Base-by-base conservation (phyloP, 2,329 filamentous ascomycete species). In the Didymella glomerata region DNA sequence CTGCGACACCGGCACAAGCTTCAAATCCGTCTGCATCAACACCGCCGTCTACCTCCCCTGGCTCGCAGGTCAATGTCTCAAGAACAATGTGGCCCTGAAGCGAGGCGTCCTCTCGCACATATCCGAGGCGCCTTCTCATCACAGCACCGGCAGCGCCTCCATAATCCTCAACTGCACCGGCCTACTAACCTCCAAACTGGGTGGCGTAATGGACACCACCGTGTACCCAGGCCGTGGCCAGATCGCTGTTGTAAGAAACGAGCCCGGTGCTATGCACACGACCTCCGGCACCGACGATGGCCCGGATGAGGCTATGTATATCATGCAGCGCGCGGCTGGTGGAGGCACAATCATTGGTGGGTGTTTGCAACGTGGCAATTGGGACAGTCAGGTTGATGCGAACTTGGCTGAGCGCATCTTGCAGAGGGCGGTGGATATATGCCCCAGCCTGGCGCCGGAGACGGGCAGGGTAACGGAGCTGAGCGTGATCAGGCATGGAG, bases 11-110 rank as follows among this genome's bases (percentile, higher is more conserved):
- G 93, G 88, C 24, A 90, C 86, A 49, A 82, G 84, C 54, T 97
- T 95, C 76, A 92, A 86, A 8, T 94, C 91, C 1, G 88, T 97
- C 40, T 97, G 93, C 79, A 94, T 97, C 76, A 97, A 98, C 79
- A 91, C 91, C 0, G 87, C 90, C 41, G 79, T 97, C 57, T 98
- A 97, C 78, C 86, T 97, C 2, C 87, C 91, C 4, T 97, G 91
- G 87, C 87, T 98, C 0, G 81, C 91, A 0, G 90, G 91, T 0
- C 89, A 95, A 78, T 96, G 92, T 75, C 83, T 90, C 27, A 87
- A 86, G 67, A 86, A 87, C 56, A 91, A 92, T 27, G 90, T 91
- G 7, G 81, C 86, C 1, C 80, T 83, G 60, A 78, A 76, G 34
- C 73, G 81, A 28, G 79, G 76, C 41, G 73, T 79, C 24, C 73